Base-by-base conservation (phyloP, 345 rosid species). In the Brassica carinata region DNA sequence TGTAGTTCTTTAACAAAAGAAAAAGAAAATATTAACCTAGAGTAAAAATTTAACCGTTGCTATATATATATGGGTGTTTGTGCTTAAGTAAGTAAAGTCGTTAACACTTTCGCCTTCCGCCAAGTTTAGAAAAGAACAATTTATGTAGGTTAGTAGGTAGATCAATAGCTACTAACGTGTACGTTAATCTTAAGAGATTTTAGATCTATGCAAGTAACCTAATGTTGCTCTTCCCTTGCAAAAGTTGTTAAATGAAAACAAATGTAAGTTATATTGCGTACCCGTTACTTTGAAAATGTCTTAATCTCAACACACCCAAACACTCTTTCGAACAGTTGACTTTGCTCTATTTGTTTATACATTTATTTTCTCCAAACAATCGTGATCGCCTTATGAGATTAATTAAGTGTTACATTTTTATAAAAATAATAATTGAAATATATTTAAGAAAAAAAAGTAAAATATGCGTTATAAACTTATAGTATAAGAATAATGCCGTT, bases 281-380 rank as follows among this genome's bases (percentile, higher is more conserved):
- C 74, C 77, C 26, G 77, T 66, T 11, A 72, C 19, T 81, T 76
- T 76, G 63, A 64, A 72, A 33, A 66, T 66, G 77, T 81, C 84
- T 27, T 70, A 72, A 81, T 76, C 77, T 76, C 58, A 61, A 72
- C 5, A 76, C 81, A 72, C 61, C 11, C 18, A 76, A 67, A 77
- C 76, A 64, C 77, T 48, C 69, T 71, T 65, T 81, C 66, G 73
- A 72, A 71, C 29, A 58, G 81, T 81, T 81, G 81, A 81, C 81
- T 76, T 76, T 71, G 33, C 4, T 40, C 29, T 64, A 6, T 31
- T 57, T 57, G 9, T 26, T 66, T 57, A 76, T 33, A 26, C 67
- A 70, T 70, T 80, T 64, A 36, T 55, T 36, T 23, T 63, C 71
- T 26, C 53, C 30, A 23, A 67, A 67, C 48, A 43, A 79, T 74